Evolutionary conservation across 2,329 filamentous ascomycete genomes (phyloP).

Genomic region (Verticillium tricorpus): DNA sequence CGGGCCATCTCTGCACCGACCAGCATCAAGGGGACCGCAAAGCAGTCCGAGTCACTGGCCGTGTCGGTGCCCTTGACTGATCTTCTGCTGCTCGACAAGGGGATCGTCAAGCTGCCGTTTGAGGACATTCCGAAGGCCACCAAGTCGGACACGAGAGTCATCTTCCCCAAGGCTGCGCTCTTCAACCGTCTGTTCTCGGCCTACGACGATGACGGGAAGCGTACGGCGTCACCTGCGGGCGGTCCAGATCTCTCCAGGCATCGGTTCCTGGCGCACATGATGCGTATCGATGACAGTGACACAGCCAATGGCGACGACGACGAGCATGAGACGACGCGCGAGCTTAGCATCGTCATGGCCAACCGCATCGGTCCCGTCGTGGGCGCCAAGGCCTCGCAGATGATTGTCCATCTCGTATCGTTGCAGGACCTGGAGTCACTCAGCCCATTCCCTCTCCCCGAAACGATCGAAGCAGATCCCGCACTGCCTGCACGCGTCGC

Average conservation of each 20-base stretch:
- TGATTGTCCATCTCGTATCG: conserved; percentile 31
- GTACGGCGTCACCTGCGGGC: not conserved
- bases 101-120: not conserved
- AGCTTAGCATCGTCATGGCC: conserved; percentile 29
- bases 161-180: conserved; percentile 21
- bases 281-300: conserved; percentile 31
- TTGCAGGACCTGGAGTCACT: conserved; percentile 28
- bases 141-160: conserved; percentile 16
- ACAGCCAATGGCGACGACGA: conserved; percentile 30
- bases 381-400: conserved; percentile 16
- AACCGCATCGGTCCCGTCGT: conserved; percentile 26
- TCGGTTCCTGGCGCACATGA: conserved; percentile 32
- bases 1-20: not conserved
- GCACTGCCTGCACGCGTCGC: conserved; percentile 6
- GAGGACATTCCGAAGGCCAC: not conserved
- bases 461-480: not conserved
- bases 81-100: not conserved
- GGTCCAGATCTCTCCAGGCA: conserved; percentile 17
- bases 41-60: not conserved
- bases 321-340: conserved; percentile 16
- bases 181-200: conserved; percentile 21
- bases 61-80: not conserved
- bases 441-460: not conserved
- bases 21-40: not conserved
- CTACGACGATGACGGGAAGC: conserved; percentile 1